phyloP scores from a whole-genome alignment of 2,329 filamentous ascomycete species.

The Colletotrichum theobromicola region DNA sequence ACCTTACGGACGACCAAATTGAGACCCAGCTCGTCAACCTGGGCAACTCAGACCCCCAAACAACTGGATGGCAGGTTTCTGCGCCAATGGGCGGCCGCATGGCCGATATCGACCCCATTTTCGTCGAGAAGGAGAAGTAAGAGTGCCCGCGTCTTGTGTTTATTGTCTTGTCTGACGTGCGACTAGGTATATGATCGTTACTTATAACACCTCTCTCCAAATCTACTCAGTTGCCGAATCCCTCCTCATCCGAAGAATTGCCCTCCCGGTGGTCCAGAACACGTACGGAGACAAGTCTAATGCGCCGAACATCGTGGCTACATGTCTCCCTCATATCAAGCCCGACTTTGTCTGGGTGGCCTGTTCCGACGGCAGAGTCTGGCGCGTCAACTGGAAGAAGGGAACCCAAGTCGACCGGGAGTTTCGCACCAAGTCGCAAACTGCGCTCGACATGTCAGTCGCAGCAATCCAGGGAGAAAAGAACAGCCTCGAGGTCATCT shows the following conservation, averaged over 20 bases:
- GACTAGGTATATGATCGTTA: constrained; percentile 73
- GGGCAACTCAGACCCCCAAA: constrained; percentile 13
- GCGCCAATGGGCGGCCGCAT: constrained; percentile 70
- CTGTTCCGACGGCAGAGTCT: constrained; percentile 62
- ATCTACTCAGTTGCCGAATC: constrained; percentile 85
- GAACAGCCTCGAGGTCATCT: constrained; percentile 46
- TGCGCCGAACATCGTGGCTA: constrained; percentile 44
- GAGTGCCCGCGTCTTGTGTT: constrained; percentile 25
- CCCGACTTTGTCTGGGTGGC: constrained; percentile 64
- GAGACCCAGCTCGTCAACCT: constrained; percentile 10
- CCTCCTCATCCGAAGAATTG: constrained; percentile 75
- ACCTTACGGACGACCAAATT: constrained; percentile 13
- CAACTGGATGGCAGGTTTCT: constrained; percentile 62
- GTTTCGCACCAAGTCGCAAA: constrained; percentile 48
- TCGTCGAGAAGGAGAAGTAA: constrained; percentile 66
- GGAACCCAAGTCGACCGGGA: constrained; percentile 45
- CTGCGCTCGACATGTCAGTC: constrained; percentile 51
- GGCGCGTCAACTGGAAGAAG: constrained; percentile 63
- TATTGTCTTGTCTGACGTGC: constrained; percentile 29
- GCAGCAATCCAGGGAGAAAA: constrained; percentile 41
- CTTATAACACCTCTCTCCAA: constrained; percentile 76
- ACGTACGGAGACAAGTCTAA: constrained; percentile 28
- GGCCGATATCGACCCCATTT: constrained; percentile 67
- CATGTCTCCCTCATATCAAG: constrained; percentile 41
- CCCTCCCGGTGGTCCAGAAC: constrained; percentile 43